These are phyloP conservation scores for Aspergillus bridgeri DNA, from an alignment of 495 filamentous ascomycete genomes.

Conservation along the genomic window DNA sequence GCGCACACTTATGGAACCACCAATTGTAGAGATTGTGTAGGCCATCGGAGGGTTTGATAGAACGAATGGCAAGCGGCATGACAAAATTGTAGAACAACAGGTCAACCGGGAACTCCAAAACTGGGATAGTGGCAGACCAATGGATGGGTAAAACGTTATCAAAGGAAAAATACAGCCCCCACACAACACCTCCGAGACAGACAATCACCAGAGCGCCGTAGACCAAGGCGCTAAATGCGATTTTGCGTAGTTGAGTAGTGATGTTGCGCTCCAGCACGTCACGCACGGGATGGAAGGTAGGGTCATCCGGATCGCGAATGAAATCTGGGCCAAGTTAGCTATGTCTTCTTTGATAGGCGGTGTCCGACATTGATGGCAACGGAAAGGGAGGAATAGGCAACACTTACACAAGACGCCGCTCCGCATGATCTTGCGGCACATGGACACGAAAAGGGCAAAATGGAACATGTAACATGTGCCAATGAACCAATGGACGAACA, in stretches of 20 bases:
- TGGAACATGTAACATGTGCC: conserved; percentile 99
- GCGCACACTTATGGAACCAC: conserved; percentile 92
- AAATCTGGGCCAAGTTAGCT: conserved; percentile 60
- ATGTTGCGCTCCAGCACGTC: conserved; percentile 95
- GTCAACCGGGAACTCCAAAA: conserved; percentile 92
- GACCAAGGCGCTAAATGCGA: conserved; percentile 90
- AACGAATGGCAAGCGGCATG: conserved; percentile 77
- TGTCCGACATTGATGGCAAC: too few species aligned
- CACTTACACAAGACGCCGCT: conserved; percentile 83
- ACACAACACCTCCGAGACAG: conserved; percentile 93
- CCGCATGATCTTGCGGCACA: conserved; percentile 98
- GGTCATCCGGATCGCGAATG: conserved; percentile 97
- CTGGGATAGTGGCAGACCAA: conserved; percentile 85
- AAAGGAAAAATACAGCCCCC: conserved; percentile 69
- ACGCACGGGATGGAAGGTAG: conserved; percentile 94
- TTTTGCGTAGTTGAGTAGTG: conserved; percentile 90
- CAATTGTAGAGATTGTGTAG: conserved; percentile 84
- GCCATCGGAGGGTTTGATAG: conserved; percentile 78
- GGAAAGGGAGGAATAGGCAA: neutral
- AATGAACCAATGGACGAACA: conserved; percentile 98
- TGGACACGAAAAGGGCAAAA: conserved; percentile 96
- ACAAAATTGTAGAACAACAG: conserved; percentile 95
- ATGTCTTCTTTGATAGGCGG: too few species aligned
- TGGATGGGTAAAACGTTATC: conserved; percentile 79
- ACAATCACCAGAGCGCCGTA: conserved; percentile 91